Conservation (phyloP, 441 rosid species). For the Corymbia calophylla region DNA sequence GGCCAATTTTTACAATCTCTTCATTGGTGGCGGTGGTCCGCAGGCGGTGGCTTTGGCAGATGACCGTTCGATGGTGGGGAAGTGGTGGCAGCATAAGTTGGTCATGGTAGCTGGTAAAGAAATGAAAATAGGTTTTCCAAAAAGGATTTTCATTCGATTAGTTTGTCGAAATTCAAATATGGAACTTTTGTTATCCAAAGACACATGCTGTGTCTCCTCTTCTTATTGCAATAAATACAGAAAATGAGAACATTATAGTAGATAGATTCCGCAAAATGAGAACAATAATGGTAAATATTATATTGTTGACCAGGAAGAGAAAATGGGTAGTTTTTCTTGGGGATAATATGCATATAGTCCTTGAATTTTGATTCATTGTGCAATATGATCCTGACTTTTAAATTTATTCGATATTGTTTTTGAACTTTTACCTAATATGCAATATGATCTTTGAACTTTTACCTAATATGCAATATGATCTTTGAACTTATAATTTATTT, state of each 20-base stretch:
- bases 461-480: too few relatives aligned
- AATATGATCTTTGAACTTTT: too few relatives aligned
- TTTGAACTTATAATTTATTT: fast-evolving
- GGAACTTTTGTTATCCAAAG: not conserved
- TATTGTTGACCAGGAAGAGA: not conserved
- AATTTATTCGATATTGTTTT: fast-evolving
- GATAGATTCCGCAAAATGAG: not conserved
- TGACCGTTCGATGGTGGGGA: not conserved
- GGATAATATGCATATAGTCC: not conserved
- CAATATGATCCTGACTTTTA: too few relatives aligned
- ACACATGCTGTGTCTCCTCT: not conserved
- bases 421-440: too few relatives aligned
- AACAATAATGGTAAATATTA: not conserved
- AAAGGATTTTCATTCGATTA: not conserved
- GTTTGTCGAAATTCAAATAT: not conserved
- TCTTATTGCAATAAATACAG: not conserved
- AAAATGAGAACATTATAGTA: not conserved
- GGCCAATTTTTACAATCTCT: not conserved
- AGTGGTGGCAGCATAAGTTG: not conserved
- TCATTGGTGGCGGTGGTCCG: not conserved
- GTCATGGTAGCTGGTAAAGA: not conserved
- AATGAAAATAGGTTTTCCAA: not conserved
- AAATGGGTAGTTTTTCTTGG: not conserved
- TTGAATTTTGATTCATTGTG: fast-evolving
- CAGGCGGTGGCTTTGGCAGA: not conserved